Evolutionary conservation across 2,329 filamentous ascomycete genomes (phyloP), one percentile per base, ranked within the genome.

Genomic region (Hysterium pulicare): DNA sequence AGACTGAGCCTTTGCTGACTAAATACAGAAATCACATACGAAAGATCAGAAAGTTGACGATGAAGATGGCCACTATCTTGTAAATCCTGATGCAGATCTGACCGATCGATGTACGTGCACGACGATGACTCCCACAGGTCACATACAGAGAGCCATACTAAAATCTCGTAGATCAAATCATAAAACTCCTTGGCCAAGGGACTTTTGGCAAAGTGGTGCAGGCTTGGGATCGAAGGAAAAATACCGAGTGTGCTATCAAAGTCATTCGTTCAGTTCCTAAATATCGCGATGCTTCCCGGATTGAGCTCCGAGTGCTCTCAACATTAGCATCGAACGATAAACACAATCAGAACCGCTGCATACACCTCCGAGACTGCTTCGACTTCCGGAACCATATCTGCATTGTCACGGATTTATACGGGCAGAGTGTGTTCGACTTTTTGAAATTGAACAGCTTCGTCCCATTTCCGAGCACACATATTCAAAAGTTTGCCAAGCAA

Each of bases 181-280:
- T 86, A 48, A 90, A 89, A 55, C 77, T 97, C 21, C 83, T 98
- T 10, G 93, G 93, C 17, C 93, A 98, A 70, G 93, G 93, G 50
- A 98, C 93, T 0, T 98, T 98, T 64, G 93, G 93, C 61, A 98
- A 98, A 68, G 93, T 98, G 13, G 93, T 98, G 15, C 86, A 96
- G 67, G 93, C 93, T 40, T 84, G 81, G 55, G 93, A 98, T 64
- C 81, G 81, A 47, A 79, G 80, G 57, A 83, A 83, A 49, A 84
- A 84, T 46, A 78, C 78, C 54, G 88, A 90, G 64, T 94, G 95
- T 53, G 93, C 93, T 24, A 89, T 98, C 68, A 98, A 98, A 69
- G 95, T 98, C 66, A 97, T 98, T 53, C 85, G 93, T 54, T 96
- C 93, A 1, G 93, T 98, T 10, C 93, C 95, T 62, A 98, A 98